A percentile compares a stretch with the other conserved stretches of the same genome.
These are phyloP conservation scores for Lentinula aciculospora DNA, from an alignment of 768 basidiomycete species.

Conservation along the genomic window DNA sequence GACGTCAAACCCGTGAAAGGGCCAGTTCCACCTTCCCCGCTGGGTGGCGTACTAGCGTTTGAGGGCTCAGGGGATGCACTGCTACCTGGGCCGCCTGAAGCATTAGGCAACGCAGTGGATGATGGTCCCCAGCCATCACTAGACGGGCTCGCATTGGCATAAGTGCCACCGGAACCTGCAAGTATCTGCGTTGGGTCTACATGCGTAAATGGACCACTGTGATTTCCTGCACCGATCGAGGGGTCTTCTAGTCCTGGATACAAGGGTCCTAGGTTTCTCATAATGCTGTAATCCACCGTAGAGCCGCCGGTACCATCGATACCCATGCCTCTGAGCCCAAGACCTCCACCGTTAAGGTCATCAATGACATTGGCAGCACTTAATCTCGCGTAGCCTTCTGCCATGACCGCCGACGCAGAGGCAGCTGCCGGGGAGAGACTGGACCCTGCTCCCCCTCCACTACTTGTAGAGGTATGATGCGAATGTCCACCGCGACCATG, in stretches of 20 bases:
- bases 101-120: background rate
- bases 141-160: constrained; percentile 71
- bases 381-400: constrained; percentile 68
- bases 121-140: constrained; percentile 67
- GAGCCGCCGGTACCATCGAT: background rate
- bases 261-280: constrained; percentile 43
- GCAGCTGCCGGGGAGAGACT: constrained; percentile 61
- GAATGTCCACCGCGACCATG: constrained; percentile 6
- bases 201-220: constrained; percentile 61
- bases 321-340: constrained; percentile 1
- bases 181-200: constrained; percentile 92
- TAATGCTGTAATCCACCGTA: constrained; percentile 55
- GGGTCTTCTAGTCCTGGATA: constrained; percentile 47
- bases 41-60: constrained; percentile 70
- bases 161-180: constrained; percentile 29
- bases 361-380: constrained; percentile 52
- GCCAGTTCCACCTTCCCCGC: constrained; percentile 35
- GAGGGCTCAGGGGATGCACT: constrained; percentile 77
- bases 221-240: constrained; percentile 8
- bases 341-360: constrained; percentile 24
- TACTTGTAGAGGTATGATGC: constrained; percentile 15
- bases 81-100: constrained; percentile 45
- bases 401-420: constrained; percentile 63
- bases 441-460: constrained; percentile 10
- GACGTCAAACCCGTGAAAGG: constrained; percentile 17